phyloP scores from a whole-genome alignment of 768 basidiomycete species.

The Tubosaeta brunneosetosa region DNA sequence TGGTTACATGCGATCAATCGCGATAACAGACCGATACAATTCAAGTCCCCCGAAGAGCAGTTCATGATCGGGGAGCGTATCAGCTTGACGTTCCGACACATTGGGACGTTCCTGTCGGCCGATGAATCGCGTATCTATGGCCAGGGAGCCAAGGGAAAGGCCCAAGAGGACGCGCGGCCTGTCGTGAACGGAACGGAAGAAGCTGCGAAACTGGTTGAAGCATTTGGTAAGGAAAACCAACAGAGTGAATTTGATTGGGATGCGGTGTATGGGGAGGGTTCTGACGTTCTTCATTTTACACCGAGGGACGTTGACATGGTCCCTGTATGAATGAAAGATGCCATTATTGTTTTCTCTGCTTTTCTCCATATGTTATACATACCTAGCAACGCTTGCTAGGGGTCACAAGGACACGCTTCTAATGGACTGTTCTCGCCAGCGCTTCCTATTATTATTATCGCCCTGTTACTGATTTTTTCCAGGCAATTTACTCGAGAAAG shows the following conservation, averaged over 20 bases:
- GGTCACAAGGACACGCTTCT: neutral
- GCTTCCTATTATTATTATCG: neutral
- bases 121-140: constrained; percentile 59
- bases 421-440: neutral
- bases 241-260: constrained; percentile 70
- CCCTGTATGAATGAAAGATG: constrained; percentile 23
- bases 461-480: constrained; percentile 8
- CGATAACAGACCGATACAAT: constrained; percentile 58
- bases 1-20: constrained; percentile 77
- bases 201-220: constrained; percentile 46
- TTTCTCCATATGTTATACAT: constrained; percentile 8
- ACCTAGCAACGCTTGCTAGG: constrained; percentile 23
- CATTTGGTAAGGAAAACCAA: constrained; percentile 75
- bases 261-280: constrained; percentile 58
- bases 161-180: constrained; percentile 44
- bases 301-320: constrained; percentile 18
- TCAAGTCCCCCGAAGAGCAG: constrained; percentile 54
- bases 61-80: constrained; percentile 60
- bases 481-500: neutral
- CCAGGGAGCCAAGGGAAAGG: constrained; percentile 68
- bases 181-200: constrained; percentile 52
- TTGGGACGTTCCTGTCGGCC: constrained; percentile 66
- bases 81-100: constrained; percentile 74
- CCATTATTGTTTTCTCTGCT: constrained; percentile 19
- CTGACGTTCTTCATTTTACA: constrained; percentile 61